Conservation (phyloP, 2,329 filamentous ascomycete genomes). For the Passalora sequoiae region DNA sequence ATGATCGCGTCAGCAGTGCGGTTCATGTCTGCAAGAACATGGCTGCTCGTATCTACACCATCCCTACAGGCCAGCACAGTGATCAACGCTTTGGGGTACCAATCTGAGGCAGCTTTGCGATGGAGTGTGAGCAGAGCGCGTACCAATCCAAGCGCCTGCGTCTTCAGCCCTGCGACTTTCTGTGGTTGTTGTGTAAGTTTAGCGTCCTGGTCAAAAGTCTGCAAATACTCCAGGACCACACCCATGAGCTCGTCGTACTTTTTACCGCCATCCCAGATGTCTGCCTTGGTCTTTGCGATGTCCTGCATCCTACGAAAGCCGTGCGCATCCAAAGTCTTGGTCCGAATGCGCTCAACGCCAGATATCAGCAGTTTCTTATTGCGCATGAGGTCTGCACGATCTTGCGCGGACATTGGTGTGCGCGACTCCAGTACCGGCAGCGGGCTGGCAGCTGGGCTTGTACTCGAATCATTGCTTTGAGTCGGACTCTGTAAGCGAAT, state of each 20-base stretch:
- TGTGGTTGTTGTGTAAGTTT: constrained; percentile 27
- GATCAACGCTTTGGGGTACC: constrained; percentile 63
- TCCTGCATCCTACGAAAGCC: constrained; percentile 75
- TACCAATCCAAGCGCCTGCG: constrained; percentile 67
- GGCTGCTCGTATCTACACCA: constrained; percentile 57
- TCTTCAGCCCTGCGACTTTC: constrained; percentile 57
- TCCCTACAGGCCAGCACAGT: constrained; percentile 61
- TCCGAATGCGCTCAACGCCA: constrained; percentile 67
- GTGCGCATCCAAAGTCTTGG: constrained; percentile 69
- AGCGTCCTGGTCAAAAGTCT: constrained; percentile 47
- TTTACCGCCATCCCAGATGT: constrained; percentile 60
- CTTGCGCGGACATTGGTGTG: constrained; percentile 29
- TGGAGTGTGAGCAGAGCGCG: constrained; percentile 66
- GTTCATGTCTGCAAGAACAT: constrained; percentile 70
- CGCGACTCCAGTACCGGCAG: constrained; percentile 17
- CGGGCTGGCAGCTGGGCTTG: constrained; percentile 30
- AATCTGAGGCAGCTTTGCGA: constrained; percentile 60
- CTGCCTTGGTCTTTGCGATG: constrained; percentile 60
- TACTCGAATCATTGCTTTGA: constrained; percentile 26
- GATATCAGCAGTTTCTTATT: constrained; percentile 61
- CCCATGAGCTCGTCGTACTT: constrained; percentile 64
- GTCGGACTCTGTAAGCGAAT: constrained; percentile 28
- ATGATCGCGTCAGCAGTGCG: constrained; percentile 68
- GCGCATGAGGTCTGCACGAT: constrained; percentile 40
- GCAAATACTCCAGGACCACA: constrained; percentile 67